Base-by-base conservation (phyloP, 1,284 basidiomycete species). In the Malassezia sympodialis region DNA sequence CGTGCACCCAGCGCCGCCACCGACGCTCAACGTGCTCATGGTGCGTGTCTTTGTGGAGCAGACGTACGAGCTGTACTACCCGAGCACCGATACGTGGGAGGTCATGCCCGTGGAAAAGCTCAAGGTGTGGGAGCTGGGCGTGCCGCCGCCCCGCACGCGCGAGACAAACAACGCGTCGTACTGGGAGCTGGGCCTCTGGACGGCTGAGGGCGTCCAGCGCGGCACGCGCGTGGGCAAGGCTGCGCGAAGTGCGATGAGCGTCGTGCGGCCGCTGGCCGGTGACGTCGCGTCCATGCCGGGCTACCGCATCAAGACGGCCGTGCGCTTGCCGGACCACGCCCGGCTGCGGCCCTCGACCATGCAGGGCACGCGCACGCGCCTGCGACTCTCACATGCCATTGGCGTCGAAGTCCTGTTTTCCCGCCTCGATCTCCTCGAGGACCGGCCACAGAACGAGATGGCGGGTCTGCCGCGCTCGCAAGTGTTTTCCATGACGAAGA, bases 351-450 rank as follows among this genome's bases (percentile, higher is more conserved):
- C 72, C 15, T 65, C 61, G 30, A 72, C 72, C 11, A 59, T 68
- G 23, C 61, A 67, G n/a, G 70, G 72, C 10, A 66, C 67, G 6
- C 60, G 65, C 10, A 64, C 66, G 23, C 66, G 73, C 48, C 65
- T 74, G 27, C 66, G 69, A 19, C 62, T 73, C 27, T 64, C 62
- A 34, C 72, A 74, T 52, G 70, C 73, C 32, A 54, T 73, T 51
- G 69, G 67, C 12, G 59, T 64, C 35, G 72, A 74, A 42, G 50
- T 73, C 32, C 66, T 69, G 51, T 74, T 74, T 58, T 72, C 68
- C 14, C 66, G 70, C 47, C 49, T 56, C 19, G 59, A 65, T 37
- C 66, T 70, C 6, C 39, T 74, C 24, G 70, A 73, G 28, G 58
- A 55, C 7, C 56, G 69, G 6, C 58, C 64, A 31, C 59, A 58